Conservation (phyloP, 148 eudicot genomes). For the Silene latifolia region DNA sequence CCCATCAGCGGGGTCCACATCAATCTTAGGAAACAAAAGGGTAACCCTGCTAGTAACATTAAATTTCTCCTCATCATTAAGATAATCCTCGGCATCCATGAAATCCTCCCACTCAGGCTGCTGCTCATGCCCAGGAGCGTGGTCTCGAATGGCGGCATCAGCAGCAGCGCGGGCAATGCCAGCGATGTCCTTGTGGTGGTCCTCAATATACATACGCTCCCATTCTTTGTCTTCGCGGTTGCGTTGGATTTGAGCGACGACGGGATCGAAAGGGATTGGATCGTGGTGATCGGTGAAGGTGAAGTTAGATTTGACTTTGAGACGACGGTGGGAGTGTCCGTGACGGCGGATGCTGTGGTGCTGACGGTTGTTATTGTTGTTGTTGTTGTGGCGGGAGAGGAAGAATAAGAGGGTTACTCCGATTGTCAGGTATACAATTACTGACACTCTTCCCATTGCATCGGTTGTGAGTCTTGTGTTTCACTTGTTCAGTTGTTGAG, state of each 20-base stretch:
- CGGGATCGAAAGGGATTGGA: conserved; percentile 70
- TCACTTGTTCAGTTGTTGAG: not conserved
- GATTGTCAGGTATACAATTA: conserved; percentile 59
- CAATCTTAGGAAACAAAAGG: conserved; percentile 76
- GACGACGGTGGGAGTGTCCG: conserved; percentile 56
- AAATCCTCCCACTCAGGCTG: conserved; percentile 95
- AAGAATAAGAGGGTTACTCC: conserved; percentile 51
- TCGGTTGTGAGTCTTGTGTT: not conserved
- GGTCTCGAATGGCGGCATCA: not conserved
- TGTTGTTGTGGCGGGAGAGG: conserved; percentile 52
- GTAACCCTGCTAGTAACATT: conserved; percentile 64
- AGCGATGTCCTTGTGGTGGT: conserved; percentile 34
- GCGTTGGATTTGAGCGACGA: conserved; percentile 75
- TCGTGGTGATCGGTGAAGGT: conserved; percentile 41
- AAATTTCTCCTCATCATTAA: conserved; percentile 86
- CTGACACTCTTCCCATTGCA: conserved; percentile 55
- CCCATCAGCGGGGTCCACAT: conserved; percentile 65
- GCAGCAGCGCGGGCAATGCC: conserved; percentile 11
- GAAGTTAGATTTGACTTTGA: conserved; percentile 66
- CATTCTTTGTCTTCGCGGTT: conserved; percentile 57
- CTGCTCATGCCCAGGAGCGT: conserved; percentile 48
- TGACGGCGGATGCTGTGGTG: conserved; percentile 23
- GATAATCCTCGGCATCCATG: conserved; percentile 74
- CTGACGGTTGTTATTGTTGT: conserved; percentile 7
- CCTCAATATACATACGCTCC: conserved; percentile 48